A percentile compares a stretch with the other conserved stretches of the same genome.
Evolutionary conservation across 805 yeast species (phyloP).

Genomic region (Saturnispora ahearnii): DNA sequence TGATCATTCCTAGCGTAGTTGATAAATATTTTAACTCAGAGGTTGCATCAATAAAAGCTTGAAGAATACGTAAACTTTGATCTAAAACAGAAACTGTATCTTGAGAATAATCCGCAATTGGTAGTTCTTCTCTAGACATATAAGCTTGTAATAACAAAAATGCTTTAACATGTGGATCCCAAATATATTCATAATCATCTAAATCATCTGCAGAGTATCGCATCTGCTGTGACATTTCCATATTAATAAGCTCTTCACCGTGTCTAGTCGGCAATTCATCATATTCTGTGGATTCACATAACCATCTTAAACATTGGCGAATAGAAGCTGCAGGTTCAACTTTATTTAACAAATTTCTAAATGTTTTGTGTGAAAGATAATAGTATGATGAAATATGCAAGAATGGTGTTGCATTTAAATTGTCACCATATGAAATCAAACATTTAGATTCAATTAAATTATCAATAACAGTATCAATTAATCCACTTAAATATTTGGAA

Average conservation of each 20-base stretch:
- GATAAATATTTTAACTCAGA: slow-evolving; percentile 70
- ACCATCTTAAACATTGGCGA: slow-evolving; percentile 52
- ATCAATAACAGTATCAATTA: slow-evolving; percentile 61
- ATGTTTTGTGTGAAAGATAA: slow-evolving; percentile 84
- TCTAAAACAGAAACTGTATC: slow-evolving; percentile 91
- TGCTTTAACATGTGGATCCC: slow-evolving; percentile 84
- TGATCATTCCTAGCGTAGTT: slow-evolving; percentile 53
- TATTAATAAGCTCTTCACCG: slow-evolving; percentile 81
- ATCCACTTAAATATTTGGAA: slow-evolving; percentile 45
- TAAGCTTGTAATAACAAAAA: slow-evolving; percentile 65
- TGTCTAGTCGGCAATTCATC: slow-evolving; percentile 87
- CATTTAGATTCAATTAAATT: slow-evolving; percentile 69
- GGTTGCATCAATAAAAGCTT: slow-evolving; percentile 84
- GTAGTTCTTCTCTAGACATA: slow-evolving; percentile 64
- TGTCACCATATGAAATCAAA: slow-evolving; percentile 43
- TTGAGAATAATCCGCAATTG: slow-evolving; percentile 90
- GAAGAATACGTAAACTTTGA: slow-evolving; percentile 87
- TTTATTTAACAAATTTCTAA: slow-evolving; percentile 55
- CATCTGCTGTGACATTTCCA: slow-evolving; percentile 70
- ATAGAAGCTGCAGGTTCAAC: slow-evolving; percentile 39
- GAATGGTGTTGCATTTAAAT: slow-evolving; percentile 63
- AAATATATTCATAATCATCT: slow-evolving; percentile 52
- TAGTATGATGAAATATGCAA: slow-evolving; percentile 83
- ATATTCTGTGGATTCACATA: slow-evolving; percentile 62
- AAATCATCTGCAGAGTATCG: slow-evolving; percentile 52